Conservation (phyloP, 2,329 filamentous ascomycete genomes). For the Microsporum audouinii region DNA sequence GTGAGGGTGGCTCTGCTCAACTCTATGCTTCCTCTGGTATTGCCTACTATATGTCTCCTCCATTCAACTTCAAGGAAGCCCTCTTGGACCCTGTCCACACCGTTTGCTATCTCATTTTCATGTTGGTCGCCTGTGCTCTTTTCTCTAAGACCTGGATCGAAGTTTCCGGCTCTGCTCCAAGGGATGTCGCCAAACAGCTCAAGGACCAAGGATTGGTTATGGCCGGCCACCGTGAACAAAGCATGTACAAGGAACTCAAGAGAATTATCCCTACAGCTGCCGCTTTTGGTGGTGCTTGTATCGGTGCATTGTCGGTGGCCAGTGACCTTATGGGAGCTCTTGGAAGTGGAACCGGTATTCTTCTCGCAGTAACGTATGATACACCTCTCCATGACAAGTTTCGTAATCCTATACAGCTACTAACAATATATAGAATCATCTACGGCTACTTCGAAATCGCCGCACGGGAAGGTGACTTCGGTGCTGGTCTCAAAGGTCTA, state of each 20-base stretch:
- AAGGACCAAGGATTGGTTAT: constrained; percentile 99
- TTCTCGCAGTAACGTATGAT: constrained; percentile 94
- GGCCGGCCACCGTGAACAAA: constrained; percentile 98
- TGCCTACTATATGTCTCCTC: constrained; percentile 99
- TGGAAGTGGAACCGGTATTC: constrained; percentile 92
- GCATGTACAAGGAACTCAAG: constrained; percentile 99
- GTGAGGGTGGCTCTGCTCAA: constrained; percentile 79
- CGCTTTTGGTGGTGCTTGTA: constrained; percentile 96
- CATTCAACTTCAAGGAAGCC: constrained; percentile 93
- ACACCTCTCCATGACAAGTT: constrained; percentile 19
- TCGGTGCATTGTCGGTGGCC: constrained; percentile 89
- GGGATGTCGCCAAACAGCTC: constrained; percentile 97
- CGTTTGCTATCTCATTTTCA: constrained; percentile 87
- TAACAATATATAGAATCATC: constrained; percentile 59
- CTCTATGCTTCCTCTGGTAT: constrained; percentile 87
- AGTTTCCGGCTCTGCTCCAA: constrained; percentile 92
- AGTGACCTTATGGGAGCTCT: constrained; percentile 93
- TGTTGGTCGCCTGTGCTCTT: constrained; percentile 92
- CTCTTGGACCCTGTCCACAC: constrained; percentile 96
- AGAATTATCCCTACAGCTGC: constrained; percentile 96
- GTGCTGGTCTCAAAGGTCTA: constrained; percentile 57
- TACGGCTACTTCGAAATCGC: constrained; percentile 99
- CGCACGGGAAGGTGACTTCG: constrained; percentile 93
- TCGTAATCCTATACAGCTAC: constrained; percentile 21
- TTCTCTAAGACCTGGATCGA: constrained; percentile 99